Evolutionary conservation across 2,329 filamentous ascomycete species (phyloP).

Genomic region (Curvularia spicifera): DNA sequence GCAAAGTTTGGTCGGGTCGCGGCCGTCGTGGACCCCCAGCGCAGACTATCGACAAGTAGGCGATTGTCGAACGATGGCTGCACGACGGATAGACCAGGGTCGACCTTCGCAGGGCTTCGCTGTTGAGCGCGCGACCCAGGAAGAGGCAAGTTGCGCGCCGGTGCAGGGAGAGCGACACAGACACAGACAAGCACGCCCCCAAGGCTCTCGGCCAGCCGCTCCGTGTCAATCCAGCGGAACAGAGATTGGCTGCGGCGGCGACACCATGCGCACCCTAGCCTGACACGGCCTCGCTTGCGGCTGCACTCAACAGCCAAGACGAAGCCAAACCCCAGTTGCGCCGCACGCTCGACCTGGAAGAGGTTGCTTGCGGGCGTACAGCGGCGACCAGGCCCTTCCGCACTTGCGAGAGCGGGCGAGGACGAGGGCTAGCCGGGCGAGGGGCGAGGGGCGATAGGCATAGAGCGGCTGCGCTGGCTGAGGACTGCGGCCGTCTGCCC

Average conservation of each 20-base stretch:
- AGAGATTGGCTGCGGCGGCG: conserved; percentile 4
- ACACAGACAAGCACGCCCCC: conserved; percentile 20
- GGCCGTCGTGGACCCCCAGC: background rate
- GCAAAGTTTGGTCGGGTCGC: background rate
- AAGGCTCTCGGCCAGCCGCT: conserved; percentile 31
- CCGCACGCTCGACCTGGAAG: conserved; percentile 21
- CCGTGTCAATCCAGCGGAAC: conserved; percentile 18
- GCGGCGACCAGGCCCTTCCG: conserved; percentile 21
- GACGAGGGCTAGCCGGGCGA: background rate
- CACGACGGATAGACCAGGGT: background rate
- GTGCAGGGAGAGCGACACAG: conserved; percentile 13
- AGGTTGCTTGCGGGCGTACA: conserved; percentile 12
- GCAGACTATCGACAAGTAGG: background rate
- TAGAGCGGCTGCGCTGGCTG: no score
- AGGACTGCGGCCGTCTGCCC: no score
- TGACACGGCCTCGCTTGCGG: conserved; percentile 11
- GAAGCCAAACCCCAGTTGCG: conserved; percentile 15
- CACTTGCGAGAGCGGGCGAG: background rate
- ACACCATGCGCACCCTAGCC: background rate
- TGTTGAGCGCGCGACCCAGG: background rate
- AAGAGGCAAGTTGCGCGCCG: conserved; percentile 21
- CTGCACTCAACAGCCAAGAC: conserved; percentile 28
- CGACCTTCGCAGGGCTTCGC: background rate
- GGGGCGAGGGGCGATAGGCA: no score
- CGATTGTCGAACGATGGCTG: background rate